Conservation (phyloP, 2,329 filamentous ascomycete species). For the Apiospora sp. region DNA sequence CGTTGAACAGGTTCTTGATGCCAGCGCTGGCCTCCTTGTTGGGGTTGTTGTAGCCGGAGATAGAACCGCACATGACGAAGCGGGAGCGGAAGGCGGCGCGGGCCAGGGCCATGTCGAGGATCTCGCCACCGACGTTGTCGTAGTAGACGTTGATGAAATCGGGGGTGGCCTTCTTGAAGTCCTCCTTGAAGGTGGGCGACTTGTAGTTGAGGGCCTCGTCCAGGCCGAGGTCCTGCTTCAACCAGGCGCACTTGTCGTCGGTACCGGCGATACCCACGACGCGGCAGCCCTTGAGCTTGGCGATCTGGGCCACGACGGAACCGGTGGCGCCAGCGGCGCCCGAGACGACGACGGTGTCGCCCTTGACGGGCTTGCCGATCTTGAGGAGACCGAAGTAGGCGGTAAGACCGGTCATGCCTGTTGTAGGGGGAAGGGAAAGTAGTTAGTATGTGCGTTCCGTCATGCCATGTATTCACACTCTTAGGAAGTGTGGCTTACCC, state of each 20-base stretch:
- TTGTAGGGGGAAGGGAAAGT: background rate
- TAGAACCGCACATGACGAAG: conserved; percentile 53
- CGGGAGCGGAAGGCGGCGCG: conserved; percentile 29
- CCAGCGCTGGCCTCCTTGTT: conserved; percentile 25
- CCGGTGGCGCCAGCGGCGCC: conserved; percentile 84
- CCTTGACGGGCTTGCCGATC: conserved; percentile 75
- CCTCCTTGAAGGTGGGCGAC: conserved; percentile 75
- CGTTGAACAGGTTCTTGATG: conserved; percentile 28
- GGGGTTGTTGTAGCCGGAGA: conserved; percentile 53
- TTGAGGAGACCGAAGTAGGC: conserved; percentile 68
- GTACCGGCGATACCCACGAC: conserved; percentile 84
- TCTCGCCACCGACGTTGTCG: conserved; percentile 62
- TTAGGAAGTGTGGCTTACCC: conserved; percentile 42
- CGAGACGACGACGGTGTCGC: conserved; percentile 83
- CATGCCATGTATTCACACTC: background rate
- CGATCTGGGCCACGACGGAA: conserved; percentile 82
- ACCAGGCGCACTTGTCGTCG: conserved; percentile 80
- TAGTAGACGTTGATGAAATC: conserved; percentile 77
- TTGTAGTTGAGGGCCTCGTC: conserved; percentile 86
- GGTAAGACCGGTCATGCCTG: conserved; percentile 58
- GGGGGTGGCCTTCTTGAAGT: conserved; percentile 74
- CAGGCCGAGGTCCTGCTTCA: conserved; percentile 58
- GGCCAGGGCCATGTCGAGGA: conserved; percentile 47
- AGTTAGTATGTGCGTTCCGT: background rate
- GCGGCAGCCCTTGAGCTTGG: conserved; percentile 79